phyloP scores from a whole-genome alignment of 805 yeast genomes.

The Wickerhamiella dianesei region DNA sequence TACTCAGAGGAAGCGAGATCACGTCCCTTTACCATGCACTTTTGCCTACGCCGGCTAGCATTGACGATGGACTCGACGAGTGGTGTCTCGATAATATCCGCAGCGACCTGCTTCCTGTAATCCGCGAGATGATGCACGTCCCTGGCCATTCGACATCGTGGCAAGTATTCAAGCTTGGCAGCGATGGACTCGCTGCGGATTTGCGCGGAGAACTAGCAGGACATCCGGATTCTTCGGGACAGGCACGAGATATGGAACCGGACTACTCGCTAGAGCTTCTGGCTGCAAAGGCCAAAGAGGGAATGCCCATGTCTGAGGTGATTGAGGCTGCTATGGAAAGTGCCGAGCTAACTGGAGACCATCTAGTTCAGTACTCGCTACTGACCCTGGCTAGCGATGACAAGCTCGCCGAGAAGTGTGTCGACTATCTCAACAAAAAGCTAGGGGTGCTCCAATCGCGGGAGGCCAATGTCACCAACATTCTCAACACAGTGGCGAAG shows the following conservation, averaged over 20 bases:
- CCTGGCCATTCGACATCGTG: slow-evolving; percentile 18
- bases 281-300: not conserved
- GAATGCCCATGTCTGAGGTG: slow-evolving; percentile 1
- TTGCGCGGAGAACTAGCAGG: slow-evolving; percentile 17
- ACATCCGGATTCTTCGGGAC: not conserved
- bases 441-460: not conserved
- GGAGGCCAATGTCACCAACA: not conserved
- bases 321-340: slow-evolving; percentile 8
- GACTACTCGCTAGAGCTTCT: not conserved
- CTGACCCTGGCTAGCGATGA: not conserved
- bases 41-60: slow-evolving; percentile 5
- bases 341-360: slow-evolving; percentile 14
- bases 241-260: not conserved
- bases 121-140: slow-evolving; percentile 17
- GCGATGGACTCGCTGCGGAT: slow-evolving; percentile 21
- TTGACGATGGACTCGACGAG: slow-evolving; percentile 15
- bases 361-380: slow-evolving; percentile 3
- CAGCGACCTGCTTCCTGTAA: slow-evolving; percentile 25
- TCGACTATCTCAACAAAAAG: not conserved
- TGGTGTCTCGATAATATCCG: slow-evolving; percentile 25
- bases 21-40: slow-evolving; percentile 18
- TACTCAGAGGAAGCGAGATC: slow-evolving; percentile 23
- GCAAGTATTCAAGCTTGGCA: slow-evolving; percentile 25
- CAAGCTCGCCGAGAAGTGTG: not conserved
- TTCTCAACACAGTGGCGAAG: not conserved